A percentile compares a stretch with the other conserved stretches of the same genome.
Evolutionary conservation across 768 basidiomycete genomes (phyloP).

Genomic region (Coprinellus micaceus): DNA sequence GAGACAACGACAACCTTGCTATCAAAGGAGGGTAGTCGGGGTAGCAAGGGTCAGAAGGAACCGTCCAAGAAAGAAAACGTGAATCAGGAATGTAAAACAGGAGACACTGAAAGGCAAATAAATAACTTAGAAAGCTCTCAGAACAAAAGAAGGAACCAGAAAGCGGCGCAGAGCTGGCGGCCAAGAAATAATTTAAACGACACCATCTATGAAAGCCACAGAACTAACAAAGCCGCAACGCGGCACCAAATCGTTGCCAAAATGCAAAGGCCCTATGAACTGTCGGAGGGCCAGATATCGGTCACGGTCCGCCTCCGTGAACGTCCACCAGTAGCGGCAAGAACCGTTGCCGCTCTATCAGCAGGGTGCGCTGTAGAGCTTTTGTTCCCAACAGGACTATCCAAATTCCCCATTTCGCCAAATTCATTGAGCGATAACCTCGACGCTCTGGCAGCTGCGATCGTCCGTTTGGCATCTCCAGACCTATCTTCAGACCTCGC

Average conservation of each 20-base stretch:
- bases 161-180: background rate
- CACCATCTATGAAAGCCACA: background rate
- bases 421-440: constrained; percentile 45
- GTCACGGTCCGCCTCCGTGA: constrained; percentile 40
- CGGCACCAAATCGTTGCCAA: background rate
- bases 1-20: background rate
- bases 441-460: constrained; percentile 35
- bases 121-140: too few species aligned
- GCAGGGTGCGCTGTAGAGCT: constrained; percentile 29
- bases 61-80: background rate
- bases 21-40: background rate
- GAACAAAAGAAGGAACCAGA: background rate
- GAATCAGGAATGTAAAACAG: background rate
- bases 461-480: constrained; percentile 47
- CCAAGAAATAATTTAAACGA: background rate
- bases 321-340: constrained; percentile 27
- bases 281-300: constrained; percentile 39
- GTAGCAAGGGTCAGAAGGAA: background rate
- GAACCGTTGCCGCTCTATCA: constrained; percentile 31
- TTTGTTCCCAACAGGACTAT: constrained; percentile 4
- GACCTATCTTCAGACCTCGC: constrained; percentile 37
- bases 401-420: constrained; percentile 8
- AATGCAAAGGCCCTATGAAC: constrained; percentile 3
- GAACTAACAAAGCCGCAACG: constrained; percentile 5
- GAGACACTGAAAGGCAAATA: background rate